Base-by-base conservation (phyloP, 352 stramenopile species). In the Phytophthora kernoviae region DNA sequence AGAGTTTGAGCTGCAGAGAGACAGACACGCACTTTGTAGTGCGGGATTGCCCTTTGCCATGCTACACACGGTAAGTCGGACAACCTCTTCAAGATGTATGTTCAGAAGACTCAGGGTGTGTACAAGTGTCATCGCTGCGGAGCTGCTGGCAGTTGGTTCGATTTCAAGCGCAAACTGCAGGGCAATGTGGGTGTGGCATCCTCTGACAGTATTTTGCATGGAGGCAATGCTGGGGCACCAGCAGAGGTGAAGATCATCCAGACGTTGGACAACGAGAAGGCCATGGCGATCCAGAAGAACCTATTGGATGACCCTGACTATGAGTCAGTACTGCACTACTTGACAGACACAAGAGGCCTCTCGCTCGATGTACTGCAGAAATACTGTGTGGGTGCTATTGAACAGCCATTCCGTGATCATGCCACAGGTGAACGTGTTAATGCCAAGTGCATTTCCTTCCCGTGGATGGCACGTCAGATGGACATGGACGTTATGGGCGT, bases 401-500 rank as follows among this genome's bases (percentile, higher is more conserved):
- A 96, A 53, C 90, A 96, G 74, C 82, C 85, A 7, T 97, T 96
- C 54, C 78, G 86, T 26, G 73, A 89, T 51, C 67, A 84, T 11
- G 61, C 77, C 20, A 45, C 34, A 10, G 79, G 77, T 45, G 64
- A 90, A 45, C 80, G 73, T 17, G 61, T 80, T 24, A 73, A 76
- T 26, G 67, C 62, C 40, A 80, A 92, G 61, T 98, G 93, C 67
- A 91, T 98, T 43, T 97, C 94, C 4, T 99, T 99, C 81, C 96
- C 96, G 49, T 98, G 94, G 95, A 97, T 99, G 72, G 89, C 96
- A 65, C 83, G 83, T 11, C 74, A 86, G 18, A 70, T 67, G 34
- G 89, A 98, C 60, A 88, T 81, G 58, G 64, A 82, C 44, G 80
- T 67, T 51, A 98, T 93, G 94, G 96, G 83, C 45, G 79, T 87